Evolutionary conservation across 169 alveolate genomes (phyloP).

Genomic region (Eimeria sp.): DNA sequence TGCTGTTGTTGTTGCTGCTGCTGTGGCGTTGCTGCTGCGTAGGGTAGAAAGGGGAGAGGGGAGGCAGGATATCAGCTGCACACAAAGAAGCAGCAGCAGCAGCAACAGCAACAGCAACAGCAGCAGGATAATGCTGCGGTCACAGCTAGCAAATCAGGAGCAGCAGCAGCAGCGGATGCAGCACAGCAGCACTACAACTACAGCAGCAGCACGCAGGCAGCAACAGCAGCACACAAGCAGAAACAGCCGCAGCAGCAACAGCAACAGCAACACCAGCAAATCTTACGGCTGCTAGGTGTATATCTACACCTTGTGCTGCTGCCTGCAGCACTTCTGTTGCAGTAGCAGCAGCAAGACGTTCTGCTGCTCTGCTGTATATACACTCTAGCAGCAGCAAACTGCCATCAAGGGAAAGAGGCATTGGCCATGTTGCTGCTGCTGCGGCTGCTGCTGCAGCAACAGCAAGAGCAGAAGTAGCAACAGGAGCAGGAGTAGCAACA

Average conservation of each 20-base stretch:
- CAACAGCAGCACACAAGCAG: neutral
- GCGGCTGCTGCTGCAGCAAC: neutral
- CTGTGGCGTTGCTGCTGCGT: neutral
- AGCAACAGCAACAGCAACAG: neutral
- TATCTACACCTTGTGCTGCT: slow-evolving; percentile 4
- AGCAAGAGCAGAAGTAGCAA: no score
- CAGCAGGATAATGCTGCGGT: neutral
- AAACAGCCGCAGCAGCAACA: slow-evolving; percentile 2
- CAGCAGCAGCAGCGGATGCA: neutral
- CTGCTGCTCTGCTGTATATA: slow-evolving; percentile 2
- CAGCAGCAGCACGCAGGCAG: neutral
- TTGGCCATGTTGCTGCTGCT: neutral
- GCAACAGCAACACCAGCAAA: neutral
- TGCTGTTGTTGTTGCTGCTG: neutral
- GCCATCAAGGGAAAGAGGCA: neutral
- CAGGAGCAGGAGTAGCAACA: no score
- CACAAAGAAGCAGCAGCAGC: neutral
- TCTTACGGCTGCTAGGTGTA: neutral
- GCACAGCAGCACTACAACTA: neutral
- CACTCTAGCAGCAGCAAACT: neutral
- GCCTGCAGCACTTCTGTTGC: neutral
- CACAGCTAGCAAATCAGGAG: neutral
- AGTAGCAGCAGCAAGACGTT: neutral
- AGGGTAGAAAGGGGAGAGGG: neutral
- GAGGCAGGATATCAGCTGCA: neutral